These are phyloP conservation scores for Rhizopus delemar DNA, from an alignment of 371 early-diverging fungal species.

Conservation along the genomic window DNA sequence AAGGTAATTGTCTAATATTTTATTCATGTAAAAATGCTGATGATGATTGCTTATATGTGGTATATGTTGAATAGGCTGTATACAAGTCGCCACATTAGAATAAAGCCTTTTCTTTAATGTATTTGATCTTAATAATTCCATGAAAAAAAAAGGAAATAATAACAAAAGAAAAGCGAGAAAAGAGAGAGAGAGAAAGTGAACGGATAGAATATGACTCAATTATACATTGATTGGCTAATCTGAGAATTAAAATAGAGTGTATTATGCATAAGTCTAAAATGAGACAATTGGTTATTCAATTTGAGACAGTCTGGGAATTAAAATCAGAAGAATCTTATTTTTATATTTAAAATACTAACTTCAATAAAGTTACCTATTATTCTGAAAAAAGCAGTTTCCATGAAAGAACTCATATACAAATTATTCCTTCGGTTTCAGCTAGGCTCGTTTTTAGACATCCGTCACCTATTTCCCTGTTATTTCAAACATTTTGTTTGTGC, in stretches of 20 bases:
- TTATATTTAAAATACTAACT: no score
- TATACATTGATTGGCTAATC: background rate
- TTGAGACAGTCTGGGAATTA: no score
- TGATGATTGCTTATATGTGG: background rate
- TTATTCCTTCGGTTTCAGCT: no score
- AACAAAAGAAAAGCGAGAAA: background rate
- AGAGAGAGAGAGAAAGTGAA: background rate
- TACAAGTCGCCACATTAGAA: constrained; percentile 9
- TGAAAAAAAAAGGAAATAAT: background rate
- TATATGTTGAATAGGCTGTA: background rate
- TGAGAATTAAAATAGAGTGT: background rate
- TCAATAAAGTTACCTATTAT: no score
- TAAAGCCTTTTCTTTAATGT: background rate
- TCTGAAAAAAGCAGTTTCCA: no score
- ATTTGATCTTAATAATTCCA: constrained; percentile 5
- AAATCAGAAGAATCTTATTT: no score
- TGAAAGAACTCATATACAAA: no score
- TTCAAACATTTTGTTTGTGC: no score
- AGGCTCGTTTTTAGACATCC: no score
- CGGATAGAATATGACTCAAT: background rate
- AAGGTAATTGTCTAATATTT: constrained; percentile 73
- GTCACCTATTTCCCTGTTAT: no score
- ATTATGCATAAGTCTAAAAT: no score
- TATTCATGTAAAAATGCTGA: constrained; percentile 74
- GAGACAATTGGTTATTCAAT: no score